Conservation (phyloP, 129 eudicot genomes). For the Flaveria bidentis region DNA sequence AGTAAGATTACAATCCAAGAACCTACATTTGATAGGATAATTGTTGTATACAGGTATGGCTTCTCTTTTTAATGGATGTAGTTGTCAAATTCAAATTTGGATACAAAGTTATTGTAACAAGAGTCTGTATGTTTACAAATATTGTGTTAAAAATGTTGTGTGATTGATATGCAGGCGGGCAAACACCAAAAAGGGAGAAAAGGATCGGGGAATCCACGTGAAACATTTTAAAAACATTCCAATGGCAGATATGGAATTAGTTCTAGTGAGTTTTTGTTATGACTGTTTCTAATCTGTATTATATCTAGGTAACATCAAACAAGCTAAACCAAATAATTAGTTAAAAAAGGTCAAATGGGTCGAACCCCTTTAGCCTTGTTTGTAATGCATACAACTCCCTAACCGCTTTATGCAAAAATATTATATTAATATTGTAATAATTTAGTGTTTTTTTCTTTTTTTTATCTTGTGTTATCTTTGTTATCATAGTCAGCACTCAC, state of each 20-base stretch:
- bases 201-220: constrained; percentile 82
- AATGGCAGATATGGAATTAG: constrained; percentile 99
- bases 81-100: too few species aligned
- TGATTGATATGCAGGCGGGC: constrained; percentile 56
- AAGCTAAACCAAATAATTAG: not conserved
- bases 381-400: not conserved
- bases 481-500: too few species aligned
- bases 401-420: too few species aligned
- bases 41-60: constrained; percentile 92
- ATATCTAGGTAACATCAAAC: not conserved
- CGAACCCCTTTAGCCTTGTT: not conserved
- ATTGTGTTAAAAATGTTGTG: constrained; percentile 3
- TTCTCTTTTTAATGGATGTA: constrained; percentile 3
- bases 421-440: too few species aligned
- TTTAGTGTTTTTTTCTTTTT: too few species aligned
- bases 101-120: not conserved
- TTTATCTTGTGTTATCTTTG: too few species aligned
- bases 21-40: constrained; percentile 95
- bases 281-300: not conserved
- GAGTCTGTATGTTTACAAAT: constrained; percentile 3
- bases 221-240: constrained; percentile 96
- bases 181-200: constrained; percentile 42
- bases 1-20: constrained; percentile 87
- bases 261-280: constrained; percentile 57
- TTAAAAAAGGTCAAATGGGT: too few species aligned